phyloP scores from a whole-genome alignment of 331 rosid species.

The Telfairia occidentalis region DNA sequence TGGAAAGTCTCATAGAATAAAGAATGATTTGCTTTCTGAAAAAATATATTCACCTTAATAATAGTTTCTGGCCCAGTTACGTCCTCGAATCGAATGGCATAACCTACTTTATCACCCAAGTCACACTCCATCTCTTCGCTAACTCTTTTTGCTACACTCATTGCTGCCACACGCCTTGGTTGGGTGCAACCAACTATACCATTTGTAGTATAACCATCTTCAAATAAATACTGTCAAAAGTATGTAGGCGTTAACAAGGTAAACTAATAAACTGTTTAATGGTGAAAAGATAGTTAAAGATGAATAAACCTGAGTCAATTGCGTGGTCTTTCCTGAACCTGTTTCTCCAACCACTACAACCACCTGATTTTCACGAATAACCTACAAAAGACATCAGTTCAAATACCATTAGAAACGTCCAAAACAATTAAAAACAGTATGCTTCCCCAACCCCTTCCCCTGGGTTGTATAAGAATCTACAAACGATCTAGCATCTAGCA shows the following conservation, averaged over 20 bases:
- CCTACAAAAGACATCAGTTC: constrained; percentile 28
- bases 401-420: not conserved
- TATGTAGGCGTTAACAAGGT: constrained; percentile 3
- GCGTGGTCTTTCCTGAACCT: constrained; percentile 98
- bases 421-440: not conserved
- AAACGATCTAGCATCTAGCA: no score
- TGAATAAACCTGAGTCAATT: constrained; percentile 69
- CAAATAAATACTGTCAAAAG: constrained; percentile 70
- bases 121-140: constrained; percentile 98
- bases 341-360: constrained; percentile 95
- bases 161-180: constrained; percentile 99
- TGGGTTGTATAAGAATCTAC: not conserved
- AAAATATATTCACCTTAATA: constrained; percentile 52
- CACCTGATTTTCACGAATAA: constrained; percentile 90
- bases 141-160: constrained; percentile 99
- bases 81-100: constrained; percentile 97
- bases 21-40: not conserved
- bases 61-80: constrained; percentile 83
- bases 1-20: not conserved
- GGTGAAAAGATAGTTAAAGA: constrained; percentile 5
- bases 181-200: constrained; percentile 95
- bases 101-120: constrained; percentile 84
- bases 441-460: not conserved
- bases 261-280: not conserved
- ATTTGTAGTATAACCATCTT: constrained; percentile 71